phyloP scores from a whole-genome alignment of 2,329 filamentous ascomycete genomes.

The Alternaria sp. region DNA sequence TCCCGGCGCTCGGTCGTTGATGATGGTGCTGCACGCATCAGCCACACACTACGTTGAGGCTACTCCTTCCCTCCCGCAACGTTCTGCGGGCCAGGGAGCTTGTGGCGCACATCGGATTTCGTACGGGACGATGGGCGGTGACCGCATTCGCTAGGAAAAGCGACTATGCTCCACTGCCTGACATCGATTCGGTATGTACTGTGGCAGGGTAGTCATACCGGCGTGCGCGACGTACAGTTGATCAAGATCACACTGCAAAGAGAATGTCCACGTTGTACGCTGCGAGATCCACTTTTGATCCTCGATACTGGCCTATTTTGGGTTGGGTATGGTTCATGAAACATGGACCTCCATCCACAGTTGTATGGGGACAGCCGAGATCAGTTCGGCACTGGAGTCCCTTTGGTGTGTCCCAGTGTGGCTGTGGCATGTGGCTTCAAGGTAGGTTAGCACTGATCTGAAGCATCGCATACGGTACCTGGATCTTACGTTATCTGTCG shows the following conservation, averaged over 20 bases:
- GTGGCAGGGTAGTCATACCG: slow-evolving; percentile 1
- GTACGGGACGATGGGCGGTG: slow-evolving; percentile 1
- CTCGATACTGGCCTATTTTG: slow-evolving; percentile 11
- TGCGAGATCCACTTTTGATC: neutral
- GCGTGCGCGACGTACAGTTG: slow-evolving; percentile 13
- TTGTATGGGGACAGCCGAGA: neutral
- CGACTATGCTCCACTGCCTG: slow-evolving; percentile 5
- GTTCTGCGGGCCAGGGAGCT: neutral
- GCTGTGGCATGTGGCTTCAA: slow-evolving; percentile 15
- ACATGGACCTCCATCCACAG: neutral
- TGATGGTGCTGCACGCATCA: slow-evolving; percentile 3
- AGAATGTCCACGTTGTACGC: neutral
- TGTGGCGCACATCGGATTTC: neutral
- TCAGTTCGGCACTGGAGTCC: neutral
- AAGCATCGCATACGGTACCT: slow-evolving; percentile 14
- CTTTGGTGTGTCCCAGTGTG: slow-evolving; percentile 10
- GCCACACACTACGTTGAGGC: slow-evolving; percentile 8
- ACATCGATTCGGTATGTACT: slow-evolving; percentile 5
- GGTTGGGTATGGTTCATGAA: neutral
- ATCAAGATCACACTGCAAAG: neutral
- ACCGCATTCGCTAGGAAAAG: slow-evolving; percentile 3
- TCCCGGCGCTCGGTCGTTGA: slow-evolving; percentile 1
- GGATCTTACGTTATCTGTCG: slow-evolving; percentile 13
- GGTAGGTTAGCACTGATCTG: slow-evolving; percentile 4
- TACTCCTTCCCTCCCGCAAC: neutral